A percentile compares a stretch with the other conserved stretches of the same genome.
Evolutionary conservation across 306 rosid species (phyloP).

Genomic region (Corylus americana): DNA sequence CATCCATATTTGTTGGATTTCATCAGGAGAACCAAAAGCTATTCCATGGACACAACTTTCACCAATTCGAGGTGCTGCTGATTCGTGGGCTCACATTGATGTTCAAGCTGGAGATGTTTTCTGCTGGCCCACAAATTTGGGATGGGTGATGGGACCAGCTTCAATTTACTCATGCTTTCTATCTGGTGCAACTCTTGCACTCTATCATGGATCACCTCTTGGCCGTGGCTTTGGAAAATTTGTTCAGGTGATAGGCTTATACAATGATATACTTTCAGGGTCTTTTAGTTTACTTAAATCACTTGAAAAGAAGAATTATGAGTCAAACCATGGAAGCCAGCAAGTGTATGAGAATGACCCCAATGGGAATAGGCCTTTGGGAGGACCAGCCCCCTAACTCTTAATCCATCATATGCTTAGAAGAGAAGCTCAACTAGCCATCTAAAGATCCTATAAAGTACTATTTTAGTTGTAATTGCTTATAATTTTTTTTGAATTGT

Average conservation of each 20-base stretch:
- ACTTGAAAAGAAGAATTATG: slow-evolving; percentile 4
- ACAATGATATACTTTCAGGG: neutral
- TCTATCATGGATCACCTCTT: slow-evolving; percentile 95
- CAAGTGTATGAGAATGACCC: slow-evolving; percentile 4
- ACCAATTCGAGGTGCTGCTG: slow-evolving; percentile 74
- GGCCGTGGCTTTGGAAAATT: slow-evolving; percentile 84
- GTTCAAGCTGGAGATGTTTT: slow-evolving; percentile 59
- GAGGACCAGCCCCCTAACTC: neutral
- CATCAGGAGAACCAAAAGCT: slow-evolving; percentile 90
- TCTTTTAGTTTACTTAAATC: slow-evolving; percentile 1
- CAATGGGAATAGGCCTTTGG: neutral
- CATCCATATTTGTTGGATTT: slow-evolving; percentile 23
- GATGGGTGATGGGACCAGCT: slow-evolving; percentile 92
- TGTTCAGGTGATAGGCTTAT: slow-evolving; percentile 59
- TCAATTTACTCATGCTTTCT: slow-evolving; percentile 71
- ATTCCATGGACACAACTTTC: slow-evolving; percentile 95
- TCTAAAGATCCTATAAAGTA: neutral
- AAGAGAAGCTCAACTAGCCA: neutral
- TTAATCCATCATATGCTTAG: neutral
- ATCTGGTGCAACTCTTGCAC: slow-evolving; percentile 80
- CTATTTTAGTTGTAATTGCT: neutral
- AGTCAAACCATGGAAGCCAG: neutral
- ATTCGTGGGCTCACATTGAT: slow-evolving; percentile 71
- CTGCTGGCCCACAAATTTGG: slow-evolving; percentile 95
- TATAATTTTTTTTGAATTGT: neutral